Percentiles rank a stretch among this genome's conserved stretches.
Evolutionary conservation across 2,329 filamentous ascomycete genomes (phyloP).

Genomic region (Fusarium nelsonii): DNA sequence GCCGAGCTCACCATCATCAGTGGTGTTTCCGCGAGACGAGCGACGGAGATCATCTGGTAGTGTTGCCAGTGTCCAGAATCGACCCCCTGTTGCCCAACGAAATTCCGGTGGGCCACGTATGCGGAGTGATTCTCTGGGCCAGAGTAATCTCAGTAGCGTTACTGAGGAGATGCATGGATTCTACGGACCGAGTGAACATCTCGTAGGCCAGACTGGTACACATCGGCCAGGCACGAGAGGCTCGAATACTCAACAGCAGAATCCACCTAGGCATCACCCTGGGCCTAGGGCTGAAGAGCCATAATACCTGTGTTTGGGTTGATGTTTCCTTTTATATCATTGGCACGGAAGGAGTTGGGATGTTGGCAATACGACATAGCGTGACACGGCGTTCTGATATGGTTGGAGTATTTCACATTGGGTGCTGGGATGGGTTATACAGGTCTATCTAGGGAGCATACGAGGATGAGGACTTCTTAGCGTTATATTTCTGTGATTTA

Average conservation of each 20-base stretch:
- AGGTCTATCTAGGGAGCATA: slow-evolving; percentile 14
- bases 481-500: neutral
- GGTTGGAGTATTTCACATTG: neutral
- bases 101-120: slow-evolving; percentile 47
- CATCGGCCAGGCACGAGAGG: slow-evolving; percentile 38
- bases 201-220: slow-evolving; percentile 57
- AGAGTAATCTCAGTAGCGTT: slow-evolving; percentile 50
- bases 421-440: neutral
- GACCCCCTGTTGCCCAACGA: slow-evolving; percentile 47
- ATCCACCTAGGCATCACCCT: neutral
- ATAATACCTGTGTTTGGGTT: neutral
- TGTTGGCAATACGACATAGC: slow-evolving; percentile 14
- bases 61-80: slow-evolving; percentile 21
- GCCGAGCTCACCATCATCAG: slow-evolving; percentile 48
- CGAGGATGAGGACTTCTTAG: neutral
- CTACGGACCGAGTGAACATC: slow-evolving; percentile 57
- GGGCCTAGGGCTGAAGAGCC: slow-evolving; percentile 4
- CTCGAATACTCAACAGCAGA: slow-evolving; percentile 3
- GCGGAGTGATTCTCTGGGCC: slow-evolving; percentile 44
- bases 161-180: slow-evolving; percentile 64
- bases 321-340: neutral
- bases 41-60: slow-evolving; percentile 49
- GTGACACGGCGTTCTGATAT: slow-evolving; percentile 23
- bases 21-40: slow-evolving; percentile 36
- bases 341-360: slow-evolving; percentile 3